Base-by-base conservation (phyloP, 2,329 filamentous ascomycete genomes). In the Alternaria triticimaculans region DNA sequence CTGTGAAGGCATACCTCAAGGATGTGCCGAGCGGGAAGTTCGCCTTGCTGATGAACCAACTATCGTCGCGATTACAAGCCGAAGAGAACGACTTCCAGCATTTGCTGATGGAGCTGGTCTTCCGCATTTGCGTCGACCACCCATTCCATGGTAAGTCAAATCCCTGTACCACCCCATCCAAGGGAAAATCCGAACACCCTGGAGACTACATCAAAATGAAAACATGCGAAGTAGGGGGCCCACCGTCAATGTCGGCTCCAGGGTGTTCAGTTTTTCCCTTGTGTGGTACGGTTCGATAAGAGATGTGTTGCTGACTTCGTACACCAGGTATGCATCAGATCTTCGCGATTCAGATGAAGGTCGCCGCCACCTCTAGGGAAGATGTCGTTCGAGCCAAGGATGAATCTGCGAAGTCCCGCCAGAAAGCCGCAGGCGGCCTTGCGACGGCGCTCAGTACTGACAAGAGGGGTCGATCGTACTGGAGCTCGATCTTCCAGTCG, bases 11-110 rank as follows among this genome's bases (percentile, higher is more conserved):
- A 63, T 84, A 94, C 73, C 83, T 99, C 15, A 81, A 84, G 5
- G 85, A 88, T 55, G 95, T 98, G 0, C 91, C 95, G 2, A 97
- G 93, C 62, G 88, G 92, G 64, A 99, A 99, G 76, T 97, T 99
- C 76, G 95, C 94, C 1, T 83, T 91, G 4, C 84, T 99, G 55
- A 97, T 97, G 89, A 99, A 97, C 74, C 96, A 99, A 78, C 86
- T 99, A 30, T 95, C 94, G 6, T 99, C 96, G n/a, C 90, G 96
- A 8, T 83, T 99, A 6, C 89, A 97, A 64, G 88, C 92, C 65
- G 87, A 90, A 30, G 80, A 86, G 2, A 87, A 85, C 15, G 76
- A 84, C 0, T 99, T 99, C 74, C 96, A 99, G 74, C 85, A 84
- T 44, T 84, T 95, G 1, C 84, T 99, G 2, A 87, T 89, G 55